Conservation (phyloP, 768 basidiomycete species). For the Auricularia heimuer region DNA sequence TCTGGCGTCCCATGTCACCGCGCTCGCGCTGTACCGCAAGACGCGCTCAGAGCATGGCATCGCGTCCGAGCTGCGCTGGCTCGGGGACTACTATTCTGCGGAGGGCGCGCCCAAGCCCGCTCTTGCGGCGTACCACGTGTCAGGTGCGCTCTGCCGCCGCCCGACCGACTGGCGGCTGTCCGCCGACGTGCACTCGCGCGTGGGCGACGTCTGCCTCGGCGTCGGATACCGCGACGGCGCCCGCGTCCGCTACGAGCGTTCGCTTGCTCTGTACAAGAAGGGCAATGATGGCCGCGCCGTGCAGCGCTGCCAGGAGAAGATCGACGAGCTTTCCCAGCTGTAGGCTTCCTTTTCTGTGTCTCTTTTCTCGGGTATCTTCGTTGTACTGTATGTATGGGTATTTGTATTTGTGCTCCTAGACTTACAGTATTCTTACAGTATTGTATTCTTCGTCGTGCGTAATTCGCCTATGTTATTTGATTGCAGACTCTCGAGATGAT, state of each 20-base stretch:
- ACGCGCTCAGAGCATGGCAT: neutral
- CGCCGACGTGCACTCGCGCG: neutral
- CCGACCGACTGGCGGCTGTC: neutral
- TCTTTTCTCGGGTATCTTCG: too few relatives aligned
- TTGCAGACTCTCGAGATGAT: too few relatives aligned
- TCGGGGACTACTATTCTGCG: neutral
- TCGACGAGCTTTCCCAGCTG: slow-evolving; percentile 9
- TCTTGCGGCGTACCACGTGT: neutral
- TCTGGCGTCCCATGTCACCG: neutral
- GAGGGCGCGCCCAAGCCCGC: neutral
- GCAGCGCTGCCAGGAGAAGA: neutral
- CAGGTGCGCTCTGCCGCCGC: neutral
- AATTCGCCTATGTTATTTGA: too few relatives aligned
- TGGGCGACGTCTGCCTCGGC: neutral
- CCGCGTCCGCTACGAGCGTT: neutral
- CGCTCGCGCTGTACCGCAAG: neutral
- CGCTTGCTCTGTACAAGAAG: neutral
- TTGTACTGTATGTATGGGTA: too few relatives aligned
- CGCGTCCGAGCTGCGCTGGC: neutral
- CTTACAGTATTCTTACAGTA: too few relatives aligned
- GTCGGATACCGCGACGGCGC: neutral
- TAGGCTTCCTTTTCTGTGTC: slow-evolving; percentile 6
- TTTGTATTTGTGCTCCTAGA: too few relatives aligned
- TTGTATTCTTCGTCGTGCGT: too few relatives aligned
- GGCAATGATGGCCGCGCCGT: neutral